Conservation (phyloP, 306 rosid genomes). For the Pyrus bretschneideri region DNA sequence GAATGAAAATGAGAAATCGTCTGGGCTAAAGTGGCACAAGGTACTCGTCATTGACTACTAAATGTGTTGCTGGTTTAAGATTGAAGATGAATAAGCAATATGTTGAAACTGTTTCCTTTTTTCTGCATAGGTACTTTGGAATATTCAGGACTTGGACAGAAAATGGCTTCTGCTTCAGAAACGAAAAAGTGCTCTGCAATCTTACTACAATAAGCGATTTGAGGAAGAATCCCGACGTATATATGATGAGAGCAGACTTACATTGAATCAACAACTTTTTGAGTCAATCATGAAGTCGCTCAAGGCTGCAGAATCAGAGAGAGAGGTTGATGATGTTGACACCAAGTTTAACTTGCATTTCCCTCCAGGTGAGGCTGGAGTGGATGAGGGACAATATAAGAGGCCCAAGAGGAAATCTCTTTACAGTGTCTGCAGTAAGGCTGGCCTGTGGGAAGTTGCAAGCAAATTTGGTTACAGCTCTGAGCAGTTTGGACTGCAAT, state of each 20-base stretch:
- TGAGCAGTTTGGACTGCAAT: slow-evolving; percentile 86
- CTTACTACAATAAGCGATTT: slow-evolving; percentile 67
- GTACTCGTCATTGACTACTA: slow-evolving; percentile 4
- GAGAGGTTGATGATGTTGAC: slow-evolving; percentile 98
- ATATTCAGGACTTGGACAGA: slow-evolving; percentile 80
- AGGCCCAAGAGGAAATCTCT: slow-evolving; percentile 86
- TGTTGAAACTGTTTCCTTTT: slow-evolving; percentile 8
- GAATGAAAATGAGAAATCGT: slow-evolving; percentile 53
- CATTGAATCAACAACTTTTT: slow-evolving; percentile 64
- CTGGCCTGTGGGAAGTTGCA: slow-evolving; percentile 96
- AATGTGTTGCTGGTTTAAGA: neutral
- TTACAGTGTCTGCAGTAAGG: slow-evolving; percentile 70
- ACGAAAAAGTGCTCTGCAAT: slow-evolving; percentile 79
- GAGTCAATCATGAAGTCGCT: slow-evolving; percentile 83
- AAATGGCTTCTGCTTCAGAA: slow-evolving; percentile 96
- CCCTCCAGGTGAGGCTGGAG: slow-evolving; percentile 89
- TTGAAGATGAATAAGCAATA: neutral
- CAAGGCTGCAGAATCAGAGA: slow-evolving; percentile 90
- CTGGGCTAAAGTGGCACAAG: slow-evolving; percentile 90
- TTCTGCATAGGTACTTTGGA: slow-evolving; percentile 74
- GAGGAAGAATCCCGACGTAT: slow-evolving; percentile 81
- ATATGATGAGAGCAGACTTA: slow-evolving; percentile 70
- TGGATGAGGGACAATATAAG: slow-evolving; percentile 91
- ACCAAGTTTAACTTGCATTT: slow-evolving; percentile 94
- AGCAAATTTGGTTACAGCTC: slow-evolving; percentile 91